Evolutionary conservation across 768 basidiomycete species (phyloP), one percentile per base, ranked within the genome.

Genomic region (Lactifluus volemus): DNA sequence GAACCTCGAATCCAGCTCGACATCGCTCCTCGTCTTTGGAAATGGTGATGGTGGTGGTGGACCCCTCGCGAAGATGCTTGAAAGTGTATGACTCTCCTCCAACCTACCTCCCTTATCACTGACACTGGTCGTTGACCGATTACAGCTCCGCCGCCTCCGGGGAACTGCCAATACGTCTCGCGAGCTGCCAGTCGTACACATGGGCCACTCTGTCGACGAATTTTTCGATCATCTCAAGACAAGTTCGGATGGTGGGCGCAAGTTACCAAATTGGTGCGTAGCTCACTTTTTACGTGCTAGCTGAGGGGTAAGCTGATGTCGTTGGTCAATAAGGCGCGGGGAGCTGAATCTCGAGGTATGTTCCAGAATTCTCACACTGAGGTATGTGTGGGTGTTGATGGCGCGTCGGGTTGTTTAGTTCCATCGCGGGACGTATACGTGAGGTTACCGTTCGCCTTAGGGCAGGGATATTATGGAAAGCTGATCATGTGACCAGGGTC

Each of bases 11-110:
- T 93, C 91, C 0, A 84, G 81, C 1, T 82, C 84, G 59, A 79
- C 83, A 15, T 82, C 92, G 0, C 78, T 97, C 15, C 81, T 95
- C 2, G 91, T 97, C 0, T 99, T 97, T 66, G 97, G 97, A 14
- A 98, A 98, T 69, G 97, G 97, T 9, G 97, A 99, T 69, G 97
- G 97, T 1, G 89, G 89, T 69, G 89, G 92, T 58, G 92, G 92
- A 3, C 92, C 92, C 8, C 75, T 93, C 17, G 76, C 84, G 0
- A 87, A 84, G 72, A 99, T 99, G 97, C 76, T 99, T 44, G 97
- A 98, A 75, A 98, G 89, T 67, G 91, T 92, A 56, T 54, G 82
- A 56, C 0, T 47, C 51, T 49, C 38, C 2, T 38, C 11, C 5
- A 25, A 17, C 3, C 49, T 11, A 6, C 42, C 6, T n/a, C 11